Conservation (phyloP, 2,329 filamentous ascomycete species). For the Beauveria pseudobassiana region DNA sequence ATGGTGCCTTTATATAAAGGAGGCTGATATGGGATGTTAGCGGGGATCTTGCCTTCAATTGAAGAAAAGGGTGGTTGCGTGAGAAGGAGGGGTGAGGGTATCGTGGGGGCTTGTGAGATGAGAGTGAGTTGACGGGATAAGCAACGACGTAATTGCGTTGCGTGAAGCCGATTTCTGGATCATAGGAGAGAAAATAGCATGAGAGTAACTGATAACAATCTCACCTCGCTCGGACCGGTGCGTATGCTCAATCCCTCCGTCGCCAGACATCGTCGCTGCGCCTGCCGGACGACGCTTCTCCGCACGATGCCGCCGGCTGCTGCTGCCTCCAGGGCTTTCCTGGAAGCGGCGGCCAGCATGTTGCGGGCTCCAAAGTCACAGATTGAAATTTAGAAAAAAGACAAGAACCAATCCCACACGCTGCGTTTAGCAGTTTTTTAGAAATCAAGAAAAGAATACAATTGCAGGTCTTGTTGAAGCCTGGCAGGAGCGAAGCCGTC, state of each 20-base stretch:
- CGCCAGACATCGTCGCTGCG: constrained; percentile 10
- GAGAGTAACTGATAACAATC: not conserved
- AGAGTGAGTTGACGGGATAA: not conserved
- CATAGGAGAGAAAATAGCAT: too few relatives aligned
- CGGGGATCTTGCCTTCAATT: not conserved
- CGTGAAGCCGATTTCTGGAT: not conserved
- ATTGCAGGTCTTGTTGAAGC: too few relatives aligned
- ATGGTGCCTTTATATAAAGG: constrained; percentile 61
- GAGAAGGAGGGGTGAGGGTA: not conserved
- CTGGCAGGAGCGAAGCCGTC: too few relatives aligned
- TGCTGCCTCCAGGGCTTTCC: not conserved
- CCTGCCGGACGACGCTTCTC: not conserved
- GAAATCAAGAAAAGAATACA: too few relatives aligned
- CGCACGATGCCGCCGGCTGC: not conserved
- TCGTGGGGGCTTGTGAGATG: not conserved
- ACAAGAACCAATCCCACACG: too few relatives aligned
- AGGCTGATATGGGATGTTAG: constrained; percentile 33
- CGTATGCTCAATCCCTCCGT: constrained; percentile 14
- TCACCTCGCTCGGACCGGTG: constrained; percentile 13
- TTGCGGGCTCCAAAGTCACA: not conserved
- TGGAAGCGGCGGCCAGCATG: not conserved
- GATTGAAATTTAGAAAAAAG: too few relatives aligned
- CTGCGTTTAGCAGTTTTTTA: too few relatives aligned
- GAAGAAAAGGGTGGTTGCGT: not conserved
- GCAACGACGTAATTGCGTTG: not conserved